Conservation (phyloP, 176 grass and related monocot genomes). For the Cenchrus purpureus region DNA sequence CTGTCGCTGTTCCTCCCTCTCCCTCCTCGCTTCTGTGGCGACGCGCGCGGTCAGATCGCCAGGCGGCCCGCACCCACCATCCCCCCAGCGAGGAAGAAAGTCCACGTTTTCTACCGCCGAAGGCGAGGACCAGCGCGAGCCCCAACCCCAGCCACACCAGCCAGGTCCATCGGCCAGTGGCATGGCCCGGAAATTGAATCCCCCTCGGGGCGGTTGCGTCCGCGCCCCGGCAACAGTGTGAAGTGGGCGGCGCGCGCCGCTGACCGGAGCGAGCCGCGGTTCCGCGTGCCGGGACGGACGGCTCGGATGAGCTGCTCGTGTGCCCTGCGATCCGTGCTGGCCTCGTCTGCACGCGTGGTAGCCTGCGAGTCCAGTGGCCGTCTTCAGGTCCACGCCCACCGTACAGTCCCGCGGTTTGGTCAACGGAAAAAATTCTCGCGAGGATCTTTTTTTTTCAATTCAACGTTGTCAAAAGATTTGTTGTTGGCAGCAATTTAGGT, state of each 20-base stretch:
- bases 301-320: neutral
- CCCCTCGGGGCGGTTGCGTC: neutral
- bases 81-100: neutral
- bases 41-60: slow-evolving; percentile 8
- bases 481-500: neutral
- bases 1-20: slow-evolving; percentile 32
- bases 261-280: neutral
- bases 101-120: slow-evolving; percentile 4
- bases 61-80: neutral
- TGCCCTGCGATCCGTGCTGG: too few species aligned
- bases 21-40: neutral
- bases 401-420: neutral
- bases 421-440: neutral
- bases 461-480: neutral
- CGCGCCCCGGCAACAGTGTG: neutral
- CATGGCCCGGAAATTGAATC: neutral
- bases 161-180: neutral
- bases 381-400: neutral
- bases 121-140: neutral
- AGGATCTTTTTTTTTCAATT: too few species aligned
- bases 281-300: neutral
- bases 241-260: neutral
- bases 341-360: too few species aligned
- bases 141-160: too few species aligned
- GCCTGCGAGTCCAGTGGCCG: neutral